Percentiles rank a stretch among this genome's conserved stretches.
Evolutionary conservation across 345 rosid species (phyloP).

Genomic region (Psidium friedrichsthalianum): DNA sequence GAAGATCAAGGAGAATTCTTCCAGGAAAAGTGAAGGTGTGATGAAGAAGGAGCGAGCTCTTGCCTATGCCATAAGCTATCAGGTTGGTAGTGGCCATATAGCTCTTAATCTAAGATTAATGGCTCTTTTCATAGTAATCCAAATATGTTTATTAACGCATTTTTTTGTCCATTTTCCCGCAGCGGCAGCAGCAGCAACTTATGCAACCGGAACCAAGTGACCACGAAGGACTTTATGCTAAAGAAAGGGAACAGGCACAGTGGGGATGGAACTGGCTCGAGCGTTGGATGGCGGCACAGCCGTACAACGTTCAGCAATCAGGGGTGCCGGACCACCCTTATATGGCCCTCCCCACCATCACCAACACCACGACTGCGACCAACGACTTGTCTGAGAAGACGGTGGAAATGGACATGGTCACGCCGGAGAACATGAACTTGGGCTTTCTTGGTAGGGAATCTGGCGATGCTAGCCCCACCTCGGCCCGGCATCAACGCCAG

Average conservation of each 20-base stretch:
- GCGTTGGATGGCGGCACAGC: constrained; percentile 88
- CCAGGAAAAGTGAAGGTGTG: constrained; percentile 45
- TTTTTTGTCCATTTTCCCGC: neutral
- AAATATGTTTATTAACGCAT: neutral
- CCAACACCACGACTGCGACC: constrained; percentile 31
- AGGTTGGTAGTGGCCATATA: constrained; percentile 22
- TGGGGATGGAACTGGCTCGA: constrained; percentile 98
- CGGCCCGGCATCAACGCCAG: constrained; percentile 25
- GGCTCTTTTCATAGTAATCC: neutral
- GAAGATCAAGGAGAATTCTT: constrained; percentile 24
- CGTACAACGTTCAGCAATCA: constrained; percentile 27
- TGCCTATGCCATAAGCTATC: constrained; percentile 84
- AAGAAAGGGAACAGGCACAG: constrained; percentile 39
- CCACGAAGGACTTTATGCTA: constrained; percentile 18
- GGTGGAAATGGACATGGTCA: constrained; percentile 53
- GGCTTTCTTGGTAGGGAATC: constrained; percentile 15
- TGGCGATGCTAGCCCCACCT: constrained; percentile 17
- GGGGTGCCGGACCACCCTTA: constrained; percentile 41
- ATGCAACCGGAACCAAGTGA: constrained; percentile 12
- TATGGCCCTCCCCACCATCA: constrained; percentile 30
- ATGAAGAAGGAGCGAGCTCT: constrained; percentile 81
- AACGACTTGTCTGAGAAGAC: constrained; percentile 81
- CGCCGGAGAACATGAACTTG: constrained; percentile 16
- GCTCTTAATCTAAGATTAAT: neutral
- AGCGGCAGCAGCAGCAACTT: constrained; percentile 25